Evolutionary conservation across 495 filamentous ascomycete genomes (phyloP), one percentile per base, ranked within the genome.

Genomic region (Xeromyces bisporus): DNA sequence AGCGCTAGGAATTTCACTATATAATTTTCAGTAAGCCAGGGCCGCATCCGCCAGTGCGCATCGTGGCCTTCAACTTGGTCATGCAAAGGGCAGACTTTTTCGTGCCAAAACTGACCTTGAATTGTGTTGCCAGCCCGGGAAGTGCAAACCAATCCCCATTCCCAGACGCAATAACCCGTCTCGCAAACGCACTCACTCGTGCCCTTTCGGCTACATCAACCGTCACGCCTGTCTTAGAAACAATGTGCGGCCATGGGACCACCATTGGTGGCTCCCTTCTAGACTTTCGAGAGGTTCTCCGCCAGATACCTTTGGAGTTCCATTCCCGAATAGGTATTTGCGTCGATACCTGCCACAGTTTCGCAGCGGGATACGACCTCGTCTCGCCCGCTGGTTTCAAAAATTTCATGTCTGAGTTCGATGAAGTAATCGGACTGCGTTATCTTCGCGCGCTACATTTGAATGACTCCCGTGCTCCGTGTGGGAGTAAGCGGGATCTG

Each of bases 271-370:
- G 68, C 14, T 69, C 66, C 0, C 91, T 93, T 39, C 72, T 81
- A 41, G 86, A 97, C 37, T 69, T 97, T 15, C 65, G 74, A 10
- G 79, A 81, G 43, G 79, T 94, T 32, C 84, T 97, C 39, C 63
- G 62, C 15, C 64, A 67, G 0, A 73, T 94, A 20, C 55, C 56
- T 0, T 29, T 46, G 14, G 67, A 80, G 14, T 67, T 89, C 50
- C 93, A 94, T 53, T 46, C 63, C 13, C 73, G 89, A n/a, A 77
- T 97, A 7, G 89, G 89, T 18, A 82, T 97, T 21, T 97, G 89
- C 54, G 71, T 97, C 24, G 89, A 97, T 47, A 96, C 89, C 3
- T 94, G 87, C 57, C 89, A 97, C 58, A 70, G 83, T 41, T 94
- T 94, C 45, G 75, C 85, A 6, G 85, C 81, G 0, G 89, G 89